Percentiles rank a stretch among this genome's conserved stretches.
Evolutionary conservation across 148 eudicot species (phyloP).

Genomic region (Suaeda aralocaspica): DNA sequence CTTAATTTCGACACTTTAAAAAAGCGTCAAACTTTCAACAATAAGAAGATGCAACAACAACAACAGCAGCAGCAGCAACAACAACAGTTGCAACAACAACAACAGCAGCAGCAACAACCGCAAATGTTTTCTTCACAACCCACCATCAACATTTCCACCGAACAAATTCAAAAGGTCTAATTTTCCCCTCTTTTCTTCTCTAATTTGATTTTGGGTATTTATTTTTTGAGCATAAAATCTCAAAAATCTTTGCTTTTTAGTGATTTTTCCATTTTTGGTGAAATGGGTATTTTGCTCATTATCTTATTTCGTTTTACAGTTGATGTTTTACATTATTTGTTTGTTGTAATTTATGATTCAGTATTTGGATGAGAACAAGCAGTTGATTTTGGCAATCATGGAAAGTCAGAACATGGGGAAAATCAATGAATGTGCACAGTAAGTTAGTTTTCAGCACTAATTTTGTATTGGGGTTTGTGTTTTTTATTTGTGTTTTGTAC

Average conservation of each 20-base stretch:
- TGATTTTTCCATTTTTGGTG: constrained; percentile 3
- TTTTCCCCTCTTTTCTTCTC: background rate
- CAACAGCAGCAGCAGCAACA: constrained; percentile 31
- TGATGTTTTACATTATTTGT: background rate
- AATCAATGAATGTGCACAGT: constrained; percentile 67
- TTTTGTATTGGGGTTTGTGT: background rate
- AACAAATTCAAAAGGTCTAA: constrained; percentile 69
- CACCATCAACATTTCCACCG: constrained; percentile 43
- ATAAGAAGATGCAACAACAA: constrained; percentile 23
- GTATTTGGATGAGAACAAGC: constrained; percentile 84
- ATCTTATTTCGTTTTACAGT: background rate
- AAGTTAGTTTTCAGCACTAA: constrained; percentile 30
- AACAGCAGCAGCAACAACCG: constrained; percentile 27
- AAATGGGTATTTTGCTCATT: background rate
- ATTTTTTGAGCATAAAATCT: background rate
- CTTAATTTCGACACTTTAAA: background rate
- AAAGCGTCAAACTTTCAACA: background rate
- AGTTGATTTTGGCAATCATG: constrained; percentile 73
- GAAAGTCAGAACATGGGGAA: constrained; percentile 74
- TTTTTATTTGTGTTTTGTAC: background rate
- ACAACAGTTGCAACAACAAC: constrained; percentile 26
- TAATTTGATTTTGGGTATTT: constrained; percentile 8
- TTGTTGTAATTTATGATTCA: constrained; percentile 30
- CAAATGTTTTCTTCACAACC: constrained; percentile 32
- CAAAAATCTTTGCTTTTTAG: background rate